phyloP scores from a whole-genome alignment of 106 monocot genomes.

The Dioscorea dumetorum region DNA sequence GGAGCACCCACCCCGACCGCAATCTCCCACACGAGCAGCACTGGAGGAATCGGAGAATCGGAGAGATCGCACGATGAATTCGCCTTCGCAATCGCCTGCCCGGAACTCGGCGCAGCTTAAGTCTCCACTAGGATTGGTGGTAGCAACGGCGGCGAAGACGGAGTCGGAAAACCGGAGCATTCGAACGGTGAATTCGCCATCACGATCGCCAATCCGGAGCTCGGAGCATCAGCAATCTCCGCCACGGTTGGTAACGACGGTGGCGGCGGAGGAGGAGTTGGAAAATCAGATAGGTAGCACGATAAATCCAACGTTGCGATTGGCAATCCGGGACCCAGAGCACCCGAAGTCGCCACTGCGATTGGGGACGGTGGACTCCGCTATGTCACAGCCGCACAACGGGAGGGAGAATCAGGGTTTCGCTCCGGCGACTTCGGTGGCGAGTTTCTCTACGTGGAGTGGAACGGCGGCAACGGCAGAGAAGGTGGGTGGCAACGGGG shows the following conservation, averaged over 20 bases:
- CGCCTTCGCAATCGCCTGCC: too few species aligned
- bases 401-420: neutral
- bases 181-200: neutral
- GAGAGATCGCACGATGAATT: too few species aligned
- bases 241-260: neutral
- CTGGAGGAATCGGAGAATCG: too few species aligned
- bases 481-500: neutral
- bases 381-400: neutral
- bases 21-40: too few species aligned
- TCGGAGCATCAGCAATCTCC: conserved; percentile 1
- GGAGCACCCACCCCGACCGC: too few species aligned
- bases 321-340: conserved; percentile 1
- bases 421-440: neutral
- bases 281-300: neutral
- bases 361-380: neutral
- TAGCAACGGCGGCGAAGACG: too few species aligned
- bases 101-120: too few species aligned
- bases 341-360: conserved; percentile 1
- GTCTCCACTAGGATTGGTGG: too few species aligned
- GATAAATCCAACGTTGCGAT: neutral
- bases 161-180: too few species aligned
- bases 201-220: neutral
- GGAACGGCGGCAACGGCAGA: neutral
- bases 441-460: neutral
- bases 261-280: too few species aligned